These are phyloP conservation scores for Suhomyces choctaworum DNA, from an alignment of 1,139 yeast genomes.

Conservation along the genomic window DNA sequence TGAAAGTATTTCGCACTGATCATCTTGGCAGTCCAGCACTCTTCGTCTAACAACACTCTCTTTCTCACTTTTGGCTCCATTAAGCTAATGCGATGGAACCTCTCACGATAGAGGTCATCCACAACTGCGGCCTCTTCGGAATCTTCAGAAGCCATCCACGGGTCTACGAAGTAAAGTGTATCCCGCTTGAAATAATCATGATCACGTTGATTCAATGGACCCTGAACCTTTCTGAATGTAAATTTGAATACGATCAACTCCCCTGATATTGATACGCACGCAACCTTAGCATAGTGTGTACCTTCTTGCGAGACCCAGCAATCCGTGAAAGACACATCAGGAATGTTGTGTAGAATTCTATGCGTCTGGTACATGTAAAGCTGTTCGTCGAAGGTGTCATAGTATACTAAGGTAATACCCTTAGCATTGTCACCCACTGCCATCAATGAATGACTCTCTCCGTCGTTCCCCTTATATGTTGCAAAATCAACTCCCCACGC, in stretches of 20 bases:
- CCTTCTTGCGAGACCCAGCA: conserved; percentile 19
- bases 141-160: conserved; percentile 30
- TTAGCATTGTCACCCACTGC: conserved; percentile 62
- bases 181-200: conserved; percentile 17
- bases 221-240: conserved; percentile 25
- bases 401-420: conserved; percentile 43
- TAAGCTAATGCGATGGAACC: conserved; percentile 28
- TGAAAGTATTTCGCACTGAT: conserved; percentile 45
- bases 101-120: conserved; percentile 9
- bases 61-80: conserved; percentile 26
- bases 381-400: conserved; percentile 25
- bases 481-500: conserved; percentile 65
- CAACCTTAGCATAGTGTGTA: conserved; percentile 24
- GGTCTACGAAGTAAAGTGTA: conserved; percentile 29
- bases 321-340: conserved; percentile 50
- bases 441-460: conserved; percentile 36
- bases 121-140: conserved; percentile 14
- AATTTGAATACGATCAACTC: conserved; percentile 47
- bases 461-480: conserved; percentile 23
- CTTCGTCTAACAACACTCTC: conserved; percentile 43
- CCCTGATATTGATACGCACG: conserved; percentile 51
- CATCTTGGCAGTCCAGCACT: conserved; percentile 57
- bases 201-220: conserved; percentile 30
- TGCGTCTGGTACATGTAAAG: conserved; percentile 42
- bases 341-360: conserved; percentile 57